Conservation (phyloP, 2,329 filamentous ascomycete species). For the Alternaria solani region DNA sequence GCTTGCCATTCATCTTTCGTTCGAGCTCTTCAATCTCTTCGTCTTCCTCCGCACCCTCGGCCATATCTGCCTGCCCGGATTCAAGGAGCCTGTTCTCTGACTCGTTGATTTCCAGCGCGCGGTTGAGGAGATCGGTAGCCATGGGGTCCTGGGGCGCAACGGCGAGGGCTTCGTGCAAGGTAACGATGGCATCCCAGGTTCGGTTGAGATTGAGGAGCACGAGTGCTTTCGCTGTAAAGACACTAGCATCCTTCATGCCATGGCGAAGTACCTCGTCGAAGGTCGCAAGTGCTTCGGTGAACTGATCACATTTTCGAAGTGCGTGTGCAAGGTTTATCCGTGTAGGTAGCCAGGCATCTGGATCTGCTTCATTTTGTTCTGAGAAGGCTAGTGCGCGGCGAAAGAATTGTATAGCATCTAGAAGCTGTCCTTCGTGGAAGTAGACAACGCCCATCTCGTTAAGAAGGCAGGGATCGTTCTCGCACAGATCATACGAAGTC, state of each 20-base stretch:
- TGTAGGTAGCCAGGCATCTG: slow-evolving; percentile 81
- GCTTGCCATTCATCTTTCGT: slow-evolving; percentile 59
- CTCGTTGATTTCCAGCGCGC: slow-evolving; percentile 64
- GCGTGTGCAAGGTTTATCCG: slow-evolving; percentile 91
- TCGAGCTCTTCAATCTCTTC: slow-evolving; percentile 62
- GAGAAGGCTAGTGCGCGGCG: slow-evolving; percentile 78
- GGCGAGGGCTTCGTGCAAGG: slow-evolving; percentile 84
- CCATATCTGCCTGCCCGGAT: background rate
- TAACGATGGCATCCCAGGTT: slow-evolving; percentile 78
- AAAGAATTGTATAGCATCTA: slow-evolving; percentile 80
- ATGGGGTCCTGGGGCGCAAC: slow-evolving; percentile 82
- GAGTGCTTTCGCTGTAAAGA: slow-evolving; percentile 84
- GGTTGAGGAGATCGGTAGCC: slow-evolving; percentile 78
- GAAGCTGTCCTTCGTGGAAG: slow-evolving; percentile 85
- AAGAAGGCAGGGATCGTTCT: slow-evolving; percentile 84
- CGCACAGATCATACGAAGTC: slow-evolving; percentile 83
- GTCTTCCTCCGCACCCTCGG: slow-evolving; percentile 25
- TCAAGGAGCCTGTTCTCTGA: slow-evolving; percentile 23
- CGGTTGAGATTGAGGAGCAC: slow-evolving; percentile 80
- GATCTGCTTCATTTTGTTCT: slow-evolving; percentile 81
- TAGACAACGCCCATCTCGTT: slow-evolving; percentile 98
- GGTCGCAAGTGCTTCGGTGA: slow-evolving; percentile 75
- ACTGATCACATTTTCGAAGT: slow-evolving; percentile 74
- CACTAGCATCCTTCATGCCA: slow-evolving; percentile 78
- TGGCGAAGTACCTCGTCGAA: slow-evolving; percentile 89